Base-by-base conservation (phyloP, 345 rosid genomes). In the Eucalyptus sp. region DNA sequence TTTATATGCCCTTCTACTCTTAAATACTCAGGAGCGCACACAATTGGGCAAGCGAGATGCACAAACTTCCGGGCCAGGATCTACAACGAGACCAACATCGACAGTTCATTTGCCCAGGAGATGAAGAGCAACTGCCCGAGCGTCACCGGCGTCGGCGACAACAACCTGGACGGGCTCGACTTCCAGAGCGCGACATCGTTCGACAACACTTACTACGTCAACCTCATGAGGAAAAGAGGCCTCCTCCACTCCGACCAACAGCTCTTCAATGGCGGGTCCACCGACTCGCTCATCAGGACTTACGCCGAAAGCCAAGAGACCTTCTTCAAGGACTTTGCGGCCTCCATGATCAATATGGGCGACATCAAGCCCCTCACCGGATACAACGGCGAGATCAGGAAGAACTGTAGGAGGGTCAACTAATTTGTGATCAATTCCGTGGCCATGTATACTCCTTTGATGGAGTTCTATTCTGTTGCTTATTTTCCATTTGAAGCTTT, bases 11-110 rank as follows among this genome's bases (percentile, higher is more conserved):
- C 29, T 20, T 4, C 41, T 8, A 33, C 6, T 17, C 48, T 41
- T 22, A 76, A 76, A 76, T 41, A 11, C 83, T 41, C 46, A 76
- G 83, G 83, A 22, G 91, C 95, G 37, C 96, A 95, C 51, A 92
- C 95, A 27, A 91, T 95, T 6, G 95, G 96, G 31, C 95, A 92
- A 90, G 96, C 96, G 64, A 91, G 88, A 51, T 94, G 96, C 56
- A 33, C 17, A 3, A 92, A 94, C 11, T 95, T 94, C 88, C 91
- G 88, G 48, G 90, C 58, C 8, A 91, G 96, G 88, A 89, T 94
- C 66, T 93, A 95, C 93, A 94, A 92, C 50, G 92, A 80, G 13
- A 94, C 92, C 49, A 93, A 94, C 89, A 91, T 94, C 33, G 94
- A 93, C 50, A 85, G 92, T 6, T 92, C 92, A 41, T 95, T 93